Base-by-base conservation (phyloP, 805 yeast genomes). In the Sungouiozyma intestinalis region DNA sequence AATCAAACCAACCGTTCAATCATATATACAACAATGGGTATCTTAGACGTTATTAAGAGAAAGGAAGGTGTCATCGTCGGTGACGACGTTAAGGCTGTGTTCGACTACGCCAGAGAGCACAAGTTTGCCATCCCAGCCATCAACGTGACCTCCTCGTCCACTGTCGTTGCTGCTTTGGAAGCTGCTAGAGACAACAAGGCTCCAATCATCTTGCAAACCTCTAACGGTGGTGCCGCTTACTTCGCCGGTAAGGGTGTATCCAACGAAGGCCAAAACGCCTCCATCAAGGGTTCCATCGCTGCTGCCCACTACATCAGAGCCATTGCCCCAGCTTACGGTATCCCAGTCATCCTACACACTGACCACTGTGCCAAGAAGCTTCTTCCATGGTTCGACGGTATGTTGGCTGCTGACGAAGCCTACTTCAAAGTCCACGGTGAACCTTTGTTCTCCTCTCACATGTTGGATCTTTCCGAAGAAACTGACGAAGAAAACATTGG, bases 161-260 rank as follows among this genome's bases (percentile, higher is more conserved):
- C 97, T 50, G 97, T 81, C 45, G 83, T 86, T 65, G 95, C 97
- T 57, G 95, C 97, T 49, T 74, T 92, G 60, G 95, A 92, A 71
- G 96, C 97, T 52, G 96, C 97, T 48, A 85, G 94, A 69, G 97
- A 92, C 70, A 76, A 73, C 72, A 77, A 82, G 56, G 78, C 95
- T 49, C 98, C 98, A 73, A 87, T 92, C 71, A 85, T 92, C 66
- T 73, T 92, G 65, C 98, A 92, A 74, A 79, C 90, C 57, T 90
- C 97, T 48, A 87, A 92, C 70, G 98, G 98, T 74, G 98, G 98
- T 76, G 95, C 98, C 56, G 97, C 97, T 51, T 92, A 79, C 85
- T 92, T 92, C 67, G 98, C 98, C 52, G 98, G 98, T 74, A 92
- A 92, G 80, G 98, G 97, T 74, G 87, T 92, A 57, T 75, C 77